Percentiles rank a stretch among this genome's conserved stretches.
Evolutionary conservation across 2,329 filamentous ascomycete genomes (phyloP).

Genomic region (Sarocladium kiliense): DNA sequence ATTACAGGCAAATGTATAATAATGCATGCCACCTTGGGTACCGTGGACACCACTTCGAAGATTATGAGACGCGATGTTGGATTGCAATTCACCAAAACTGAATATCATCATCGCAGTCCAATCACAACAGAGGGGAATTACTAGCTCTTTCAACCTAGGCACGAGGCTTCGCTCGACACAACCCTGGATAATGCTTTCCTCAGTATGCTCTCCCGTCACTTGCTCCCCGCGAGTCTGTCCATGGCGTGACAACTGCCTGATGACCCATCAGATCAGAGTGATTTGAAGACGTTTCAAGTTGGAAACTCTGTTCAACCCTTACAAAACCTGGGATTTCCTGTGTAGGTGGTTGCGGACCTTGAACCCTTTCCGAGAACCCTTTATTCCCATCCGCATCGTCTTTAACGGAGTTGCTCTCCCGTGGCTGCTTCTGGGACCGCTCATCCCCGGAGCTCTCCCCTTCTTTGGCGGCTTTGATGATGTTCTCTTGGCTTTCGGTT

Average conservation of each 20-base stretch:
- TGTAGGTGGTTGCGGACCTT: background rate
- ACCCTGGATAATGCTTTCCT: too few species aligned
- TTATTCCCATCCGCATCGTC: background rate
- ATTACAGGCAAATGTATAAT: too few species aligned
- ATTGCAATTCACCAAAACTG: too few species aligned
- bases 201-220: background rate
- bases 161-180: too few species aligned
- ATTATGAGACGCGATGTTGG: too few species aligned
- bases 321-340: background rate
- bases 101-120: too few species aligned
- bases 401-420: background rate
- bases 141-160: too few species aligned
- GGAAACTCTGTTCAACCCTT: background rate
- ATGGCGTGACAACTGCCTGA: background rate
- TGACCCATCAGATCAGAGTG: background rate
- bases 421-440: background rate
- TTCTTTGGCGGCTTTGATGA: background rate
- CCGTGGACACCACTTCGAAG: too few species aligned
- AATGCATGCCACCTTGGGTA: too few species aligned
- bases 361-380: background rate
- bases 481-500: constrained; percentile 3
- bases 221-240: background rate
- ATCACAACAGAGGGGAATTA: too few species aligned
- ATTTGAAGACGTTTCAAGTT: background rate
- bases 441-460: background rate